Evolutionary conservation across 2,329 filamentous ascomycete species (phyloP).

Genomic region (Fusarium hainanense): DNA sequence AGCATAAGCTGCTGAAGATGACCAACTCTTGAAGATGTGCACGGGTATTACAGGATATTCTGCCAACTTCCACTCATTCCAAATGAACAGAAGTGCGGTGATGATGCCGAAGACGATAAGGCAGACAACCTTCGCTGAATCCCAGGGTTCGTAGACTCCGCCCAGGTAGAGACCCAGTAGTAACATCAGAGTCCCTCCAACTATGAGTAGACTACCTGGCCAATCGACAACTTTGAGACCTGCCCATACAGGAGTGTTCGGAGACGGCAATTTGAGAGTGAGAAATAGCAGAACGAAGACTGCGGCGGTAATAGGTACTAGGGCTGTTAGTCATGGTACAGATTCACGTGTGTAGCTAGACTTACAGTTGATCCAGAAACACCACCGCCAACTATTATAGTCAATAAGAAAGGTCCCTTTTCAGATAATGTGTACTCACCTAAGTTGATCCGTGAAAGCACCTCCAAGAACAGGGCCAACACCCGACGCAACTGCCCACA

Average conservation of each 20-base stretch:
- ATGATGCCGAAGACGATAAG: conserved; percentile 69
- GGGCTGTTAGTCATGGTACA: background rate
- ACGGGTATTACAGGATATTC: conserved; percentile 76
- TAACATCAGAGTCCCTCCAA: conserved; percentile 75
- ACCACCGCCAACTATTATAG: conserved; percentile 56
- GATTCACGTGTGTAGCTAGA: rapidly evolving
- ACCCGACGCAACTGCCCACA: conserved; percentile 73
- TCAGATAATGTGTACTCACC: conserved; percentile 48
- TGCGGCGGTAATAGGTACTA: conserved; percentile 62
- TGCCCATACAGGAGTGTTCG: conserved; percentile 68
- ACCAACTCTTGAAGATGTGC: conserved; percentile 65
- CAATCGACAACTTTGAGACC: conserved; percentile 72
- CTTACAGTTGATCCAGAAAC: conserved; percentile 64
- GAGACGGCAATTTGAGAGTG: conserved; percentile 74
- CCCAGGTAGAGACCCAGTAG: conserved; percentile 77
- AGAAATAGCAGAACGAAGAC: conserved; percentile 69
- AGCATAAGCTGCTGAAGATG: conserved; percentile 67
- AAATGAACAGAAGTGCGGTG: conserved; percentile 62
- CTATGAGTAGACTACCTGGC: conserved; percentile 69
- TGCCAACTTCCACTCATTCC: conserved; percentile 72
- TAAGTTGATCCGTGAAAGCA: conserved; percentile 69
- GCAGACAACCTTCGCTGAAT: conserved; percentile 69
- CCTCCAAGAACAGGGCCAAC: conserved; percentile 75
- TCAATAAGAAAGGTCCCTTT: background rate
- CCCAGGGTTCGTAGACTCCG: conserved; percentile 71